Evolutionary conservation across 2,329 filamentous ascomycete species (phyloP).

Genomic region (Trichoderma sp.): DNA sequence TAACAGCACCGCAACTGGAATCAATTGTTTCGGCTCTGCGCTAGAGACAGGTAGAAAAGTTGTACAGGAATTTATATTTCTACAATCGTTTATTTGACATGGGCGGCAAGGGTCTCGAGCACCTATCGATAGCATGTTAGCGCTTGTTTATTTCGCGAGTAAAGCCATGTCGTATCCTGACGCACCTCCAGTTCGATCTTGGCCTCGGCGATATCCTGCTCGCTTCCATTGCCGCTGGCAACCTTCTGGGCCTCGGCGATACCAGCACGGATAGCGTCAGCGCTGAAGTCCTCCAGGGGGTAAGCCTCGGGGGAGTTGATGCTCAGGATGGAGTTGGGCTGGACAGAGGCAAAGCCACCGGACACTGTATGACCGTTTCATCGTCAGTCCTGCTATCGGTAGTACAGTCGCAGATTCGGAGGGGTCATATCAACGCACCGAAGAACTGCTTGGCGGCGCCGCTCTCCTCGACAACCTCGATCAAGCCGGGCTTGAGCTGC

Average conservation of each 20-base stretch:
- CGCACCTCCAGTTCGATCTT: conserved; percentile 97
- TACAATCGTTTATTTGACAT: conserved; percentile 70
- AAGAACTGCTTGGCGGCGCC: conserved; percentile 95
- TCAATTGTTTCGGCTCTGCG: conserved; percentile 42
- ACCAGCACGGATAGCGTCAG: conserved; percentile 84
- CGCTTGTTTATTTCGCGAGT: neutral
- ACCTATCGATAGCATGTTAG: conserved; percentile 53
- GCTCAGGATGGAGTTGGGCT: conserved; percentile 91
- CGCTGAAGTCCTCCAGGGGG: conserved; percentile 93
- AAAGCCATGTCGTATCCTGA: neutral
- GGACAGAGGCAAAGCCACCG: conserved; percentile 94
- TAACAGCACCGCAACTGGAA: conserved; percentile 38
- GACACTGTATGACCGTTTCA: conserved; percentile 63
- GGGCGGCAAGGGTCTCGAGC: conserved; percentile 78
- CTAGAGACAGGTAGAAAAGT: conserved; percentile 39
- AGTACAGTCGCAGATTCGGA: conserved; percentile 6
- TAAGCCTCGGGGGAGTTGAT: conserved; percentile 98
- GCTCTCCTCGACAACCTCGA: conserved; percentile 94
- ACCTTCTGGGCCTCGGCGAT: conserved; percentile 96
- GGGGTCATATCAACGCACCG: conserved; percentile 64
- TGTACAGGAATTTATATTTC: conserved; percentile 47
- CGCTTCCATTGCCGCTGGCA: conserved; percentile 83
- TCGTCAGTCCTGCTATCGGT: conserved; percentile 6
- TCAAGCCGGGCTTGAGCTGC: conserved; percentile 94
- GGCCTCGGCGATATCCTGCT: conserved; percentile 96